phyloP scores from a whole-genome alignment of 345 rosid genomes.

The Eutrema japonicum region DNA sequence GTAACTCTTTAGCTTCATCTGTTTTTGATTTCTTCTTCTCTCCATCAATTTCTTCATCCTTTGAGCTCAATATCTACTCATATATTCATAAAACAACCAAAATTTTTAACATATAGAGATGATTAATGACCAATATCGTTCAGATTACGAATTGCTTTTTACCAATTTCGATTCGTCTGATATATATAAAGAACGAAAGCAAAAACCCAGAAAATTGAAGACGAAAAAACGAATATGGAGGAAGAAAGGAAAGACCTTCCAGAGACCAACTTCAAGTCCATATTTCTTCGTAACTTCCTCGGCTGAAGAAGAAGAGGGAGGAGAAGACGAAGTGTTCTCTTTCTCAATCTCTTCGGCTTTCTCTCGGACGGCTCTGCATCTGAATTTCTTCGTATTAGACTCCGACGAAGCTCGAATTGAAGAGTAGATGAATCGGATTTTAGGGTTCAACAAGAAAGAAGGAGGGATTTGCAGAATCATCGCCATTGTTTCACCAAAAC shows the following conservation, averaged over 20 bases:
- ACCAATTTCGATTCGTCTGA: not conserved
- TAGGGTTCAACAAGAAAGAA: constrained; percentile 35
- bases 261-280: constrained; percentile 91
- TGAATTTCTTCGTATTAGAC: constrained; percentile 44
- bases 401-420: constrained; percentile 36
- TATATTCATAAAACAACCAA: not conserved
- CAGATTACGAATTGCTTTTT: not conserved
- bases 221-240: not conserved
- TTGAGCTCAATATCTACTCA: constrained; percentile 70
- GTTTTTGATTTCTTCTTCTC: constrained; percentile 66
- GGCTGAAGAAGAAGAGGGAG: constrained; percentile 53
- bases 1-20: constrained; percentile 80
- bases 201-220: not conserved
- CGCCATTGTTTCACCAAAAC: constrained; percentile 50
- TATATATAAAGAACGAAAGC: not conserved
- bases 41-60: constrained; percentile 61
- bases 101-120: not conserved
- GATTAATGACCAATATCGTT: not conserved
- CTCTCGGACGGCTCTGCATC: constrained; percentile 63
- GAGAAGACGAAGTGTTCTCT: constrained; percentile 44
- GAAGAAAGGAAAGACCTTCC: constrained; percentile 64
- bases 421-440: constrained; percentile 35
- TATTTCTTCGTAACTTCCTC: constrained; percentile 84
- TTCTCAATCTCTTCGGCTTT: constrained; percentile 55
- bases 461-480: constrained; percentile 45